phyloP scores from a whole-genome alignment of 768 basidiomycete species.

The Chalciporus piperatus region DNA sequence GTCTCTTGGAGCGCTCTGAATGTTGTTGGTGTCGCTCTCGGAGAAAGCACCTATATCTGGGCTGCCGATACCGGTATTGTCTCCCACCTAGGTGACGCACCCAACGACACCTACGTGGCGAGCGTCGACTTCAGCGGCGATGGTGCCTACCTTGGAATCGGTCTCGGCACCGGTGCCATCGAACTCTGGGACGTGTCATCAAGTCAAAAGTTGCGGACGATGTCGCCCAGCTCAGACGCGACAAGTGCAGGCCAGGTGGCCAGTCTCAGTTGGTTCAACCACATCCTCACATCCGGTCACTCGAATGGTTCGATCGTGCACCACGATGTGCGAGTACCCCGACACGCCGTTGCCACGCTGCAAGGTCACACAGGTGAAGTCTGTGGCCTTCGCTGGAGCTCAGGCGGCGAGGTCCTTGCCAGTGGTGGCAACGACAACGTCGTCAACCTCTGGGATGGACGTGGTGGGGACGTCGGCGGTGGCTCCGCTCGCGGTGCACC shows the following conservation, averaged over 20 bases:
- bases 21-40: constrained; percentile 86
- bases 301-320: constrained; percentile 95
- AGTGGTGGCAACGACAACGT: constrained; percentile 98
- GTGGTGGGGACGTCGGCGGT: constrained; percentile 52
- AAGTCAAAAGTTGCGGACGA: constrained; percentile 80
- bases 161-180: constrained; percentile 77
- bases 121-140: constrained; percentile 78
- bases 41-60: constrained; percentile 89
- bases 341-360: constrained; percentile 89
- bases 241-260: constrained; percentile 62
- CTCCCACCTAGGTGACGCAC: constrained; percentile 70
- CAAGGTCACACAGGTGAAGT: constrained; percentile 91
- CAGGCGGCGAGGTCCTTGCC: constrained; percentile 85
- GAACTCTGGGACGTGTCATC: constrained; percentile 94
- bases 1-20: constrained; percentile 87
- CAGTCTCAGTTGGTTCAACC: constrained; percentile 82
- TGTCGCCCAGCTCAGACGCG: constrained; percentile 48
- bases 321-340: constrained; percentile 86
- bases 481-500: constrained; percentile 54
- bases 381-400: constrained; percentile 87
- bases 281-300: constrained; percentile 85
- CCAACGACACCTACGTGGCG: constrained; percentile 73
- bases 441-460: constrained; percentile 95
- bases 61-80: constrained; percentile 87
- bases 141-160: constrained; percentile 79